Evolutionary conservation across 2,329 filamentous ascomycete species (phyloP), one percentile per base, ranked within the genome.

Genomic region (Myriosclerotinia duriaeana): DNA sequence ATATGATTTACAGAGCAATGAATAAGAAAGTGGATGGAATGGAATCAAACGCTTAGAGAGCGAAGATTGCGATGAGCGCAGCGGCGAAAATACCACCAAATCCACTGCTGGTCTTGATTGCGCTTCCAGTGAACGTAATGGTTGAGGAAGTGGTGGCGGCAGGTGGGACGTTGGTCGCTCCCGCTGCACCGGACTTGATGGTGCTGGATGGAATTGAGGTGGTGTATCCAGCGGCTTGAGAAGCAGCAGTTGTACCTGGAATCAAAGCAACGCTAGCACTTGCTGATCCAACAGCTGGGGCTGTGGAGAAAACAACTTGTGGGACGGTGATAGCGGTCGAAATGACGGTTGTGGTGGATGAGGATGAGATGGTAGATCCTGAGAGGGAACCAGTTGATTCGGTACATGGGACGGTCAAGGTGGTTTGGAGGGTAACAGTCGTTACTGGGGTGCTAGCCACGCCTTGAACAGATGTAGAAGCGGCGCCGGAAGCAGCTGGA

Each of bases 281-380:
- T 14, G 64, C 58, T 12, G 67, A 66, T 8, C 70, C 53, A 8
- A 66, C 44, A 11, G 68, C 66, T 36, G 66, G 48, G 11, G 70
- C 65, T 44, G 74, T 76, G 20, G 69, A 67, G 79, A 86, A 82
- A 74, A 75, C 80, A 64, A 87, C 80, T 77, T 83, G 77, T 53
- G 85, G 85, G 36, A 86, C 81, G 58, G 79, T 77, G 69, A 87
- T 71, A 73, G 80, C 79, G 68, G 82, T 82, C 74, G 78, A 78
- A 72, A 82, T 72, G 66, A 77, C 79, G 42, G 79, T 77, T 58
- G 80, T 81, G 76, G 81, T 80, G 76, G 80, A 83, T 68, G 83
- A 82, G 76, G 80, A 80, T 64, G 82, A 78, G 73, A 86, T 79
- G 68, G 78, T 79, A 66, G 76, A 74, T 71, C 80, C 81, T 53